phyloP scores from a whole-genome alignment of 345 rosid species.

The Salix brachista region DNA sequence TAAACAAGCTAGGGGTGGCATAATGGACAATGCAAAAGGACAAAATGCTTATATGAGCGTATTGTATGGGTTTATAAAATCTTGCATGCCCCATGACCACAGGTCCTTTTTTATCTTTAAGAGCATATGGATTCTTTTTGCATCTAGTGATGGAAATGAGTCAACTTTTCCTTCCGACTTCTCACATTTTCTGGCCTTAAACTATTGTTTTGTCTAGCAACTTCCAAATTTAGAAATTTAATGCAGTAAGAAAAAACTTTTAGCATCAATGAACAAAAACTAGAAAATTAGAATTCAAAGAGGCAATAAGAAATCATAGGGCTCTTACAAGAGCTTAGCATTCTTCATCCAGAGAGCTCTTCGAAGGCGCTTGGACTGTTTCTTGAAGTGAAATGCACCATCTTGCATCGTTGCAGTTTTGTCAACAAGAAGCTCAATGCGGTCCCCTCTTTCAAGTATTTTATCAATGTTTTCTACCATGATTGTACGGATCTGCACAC shows the following conservation, averaged over 20 bases:
- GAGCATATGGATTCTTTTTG: neutral
- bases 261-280: neutral
- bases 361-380: constrained; percentile 87
- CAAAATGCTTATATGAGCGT: neutral
- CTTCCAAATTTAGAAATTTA: constrained; percentile 3
- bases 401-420: constrained; percentile 97
- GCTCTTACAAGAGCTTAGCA: constrained; percentile 81
- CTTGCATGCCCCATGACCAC: neutral
- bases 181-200: neutral
- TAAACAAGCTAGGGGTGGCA: neutral
- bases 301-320: neutral
- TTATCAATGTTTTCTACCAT: constrained; percentile 98
- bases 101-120: neutral
- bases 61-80: neutral
- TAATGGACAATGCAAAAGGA: neutral
- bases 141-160: neutral
- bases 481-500: constrained; percentile 68
- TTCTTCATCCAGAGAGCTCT: constrained; percentile 98
- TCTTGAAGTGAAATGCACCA: constrained; percentile 81
- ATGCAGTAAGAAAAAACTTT: neutral
- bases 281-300: neutral
- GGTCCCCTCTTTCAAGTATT: constrained; percentile 93
- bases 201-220: neutral
- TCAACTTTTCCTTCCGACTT: neutral
- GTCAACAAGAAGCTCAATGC: constrained; percentile 93